Base-by-base conservation (phyloP, 139 green algal species). In the Parachlorella kessleri region DNA sequence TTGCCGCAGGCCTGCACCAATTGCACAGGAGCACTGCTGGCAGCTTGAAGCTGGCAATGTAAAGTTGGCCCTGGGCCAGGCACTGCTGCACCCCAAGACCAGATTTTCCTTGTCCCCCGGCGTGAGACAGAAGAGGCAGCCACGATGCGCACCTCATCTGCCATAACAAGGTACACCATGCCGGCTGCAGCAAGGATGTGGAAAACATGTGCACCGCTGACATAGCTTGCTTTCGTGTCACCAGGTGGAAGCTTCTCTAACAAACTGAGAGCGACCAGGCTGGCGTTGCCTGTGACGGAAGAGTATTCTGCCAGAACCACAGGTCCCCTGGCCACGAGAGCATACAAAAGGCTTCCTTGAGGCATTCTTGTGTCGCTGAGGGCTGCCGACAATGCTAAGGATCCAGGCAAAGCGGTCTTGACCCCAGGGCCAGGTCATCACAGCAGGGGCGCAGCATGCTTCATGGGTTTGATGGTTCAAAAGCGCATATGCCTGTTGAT, bases 81-180 rank as follows among this genome's bases (percentile, higher is more conserved):
- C n/a, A n/a, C n/a, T n/a, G n/a, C n/a, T n/a, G n/a, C n/a, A n/a
- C n/a, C n/a, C n/a, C n/a, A n/a, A n/a, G n/a, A n/a, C n/a, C n/a
- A n/a, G n/a, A n/a, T n/a, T n/a, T n/a, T n/a, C n/a, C n/a, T n/a
- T n/a, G n/a, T n/a, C n/a, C n/a, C n/a, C n/a, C n/a, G n/a, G n/a
- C n/a, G n/a, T 23, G 4, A 59, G 68, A 18, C 10, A 36, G 38
- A 9, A 10, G 33, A 7, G 33, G 32, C 9, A 3, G 65, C 37
- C 26, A 18, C 37, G 37, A 30, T 40, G 6, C 81, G 30, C 65
- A 93, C 90, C 86, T 98, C 89, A 59, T 97, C 92, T 42, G 94
- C 81, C 92, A 98, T 97, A 81, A 86, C 93, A 28, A 98, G 76
- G 84, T 90, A 98, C 21, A 89, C 93, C 53, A 98, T 70, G 4